Percentiles rank a stretch among this genome's conserved stretches.
Conservation (phyloP, 495 filamentous ascomycete genomes). For the Daldinia grandis region DNA sequence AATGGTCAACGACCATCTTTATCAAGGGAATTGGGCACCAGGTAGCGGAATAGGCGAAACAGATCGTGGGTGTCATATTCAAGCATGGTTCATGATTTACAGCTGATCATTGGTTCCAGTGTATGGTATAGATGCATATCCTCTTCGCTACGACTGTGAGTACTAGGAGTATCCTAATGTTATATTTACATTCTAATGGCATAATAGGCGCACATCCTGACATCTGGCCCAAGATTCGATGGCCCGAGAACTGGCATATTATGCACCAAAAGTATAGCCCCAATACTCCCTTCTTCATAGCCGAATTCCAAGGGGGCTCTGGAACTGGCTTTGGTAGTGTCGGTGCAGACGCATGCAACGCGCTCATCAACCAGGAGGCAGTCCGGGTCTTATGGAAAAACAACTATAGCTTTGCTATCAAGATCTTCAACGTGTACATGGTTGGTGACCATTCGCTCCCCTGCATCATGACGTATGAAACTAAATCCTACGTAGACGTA, state of each 20-base stretch:
- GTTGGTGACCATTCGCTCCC: background rate
- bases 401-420: background rate
- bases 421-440: background rate
- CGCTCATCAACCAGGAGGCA: background rate
- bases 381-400: background rate
- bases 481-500: conserved; percentile 56
- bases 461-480: conserved; percentile 23
- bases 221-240: background rate
- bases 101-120: background rate
- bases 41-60: background rate
- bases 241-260: background rate
- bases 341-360: background rate
- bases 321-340: background rate
- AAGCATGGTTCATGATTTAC: background rate
- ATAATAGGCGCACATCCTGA: background rate
- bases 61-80: background rate
- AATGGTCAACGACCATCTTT: conserved; percentile 77
- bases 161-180: background rate
- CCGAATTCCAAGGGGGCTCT: background rate
- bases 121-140: background rate
- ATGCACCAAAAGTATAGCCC: background rate
- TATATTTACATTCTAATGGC: background rate
- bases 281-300: background rate
- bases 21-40: conserved; percentile 61
- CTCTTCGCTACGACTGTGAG: background rate